Evolutionary conservation across 2,329 filamentous ascomycete genomes (phyloP), one percentile per base, ranked within the genome.

Genomic region (Harringtonia lauricola): DNA sequence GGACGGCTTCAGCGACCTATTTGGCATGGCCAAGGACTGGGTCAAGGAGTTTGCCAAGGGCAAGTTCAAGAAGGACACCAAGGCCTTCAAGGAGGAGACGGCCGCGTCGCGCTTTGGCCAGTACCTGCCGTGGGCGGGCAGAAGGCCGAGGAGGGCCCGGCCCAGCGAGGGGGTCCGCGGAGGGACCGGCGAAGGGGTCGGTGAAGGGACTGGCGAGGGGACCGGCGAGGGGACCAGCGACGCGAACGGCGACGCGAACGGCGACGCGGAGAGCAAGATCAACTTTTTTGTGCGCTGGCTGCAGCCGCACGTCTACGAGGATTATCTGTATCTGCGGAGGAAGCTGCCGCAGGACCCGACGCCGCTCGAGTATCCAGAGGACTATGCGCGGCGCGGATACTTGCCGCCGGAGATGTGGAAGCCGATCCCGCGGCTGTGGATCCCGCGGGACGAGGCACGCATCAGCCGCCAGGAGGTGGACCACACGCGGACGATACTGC

Each of bases 401-500:
- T 77, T 71, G 61, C 79, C 86, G 51, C 83, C 86, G 0, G 74
- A 81, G 9, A 76, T 86, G 57, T 75, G 65, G 36, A 66, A 71
- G 41, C 64, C 71, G 34, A 64, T 75, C 0, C 81, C 82, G 4
- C 64, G 79, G 8, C 67, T 92, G 26, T 92, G 86, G 86, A 79
- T 92, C 24, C 85, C 86, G 1, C 71, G 74, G 42, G 86, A 92
- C 56, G 66, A 71, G 1, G 71, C 75, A 22, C 82, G 83, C 21
- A 73, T 90, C 31, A 83, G 76, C 46, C 67, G 66, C 52, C 83
- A 89, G 56, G 86, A 89, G 60, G 71, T 88, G 45, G 66, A 68
- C 34, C 75, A 86, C 51, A 81, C 79, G 0, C 68, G 70, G 51
- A 74, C 74, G 50, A 72, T 84, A 21, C 80, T 86, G 35, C 71